Evolutionary conservation across 164 flowering plant genomes (phyloP).

Genomic region (Liquidambar formosana): DNA sequence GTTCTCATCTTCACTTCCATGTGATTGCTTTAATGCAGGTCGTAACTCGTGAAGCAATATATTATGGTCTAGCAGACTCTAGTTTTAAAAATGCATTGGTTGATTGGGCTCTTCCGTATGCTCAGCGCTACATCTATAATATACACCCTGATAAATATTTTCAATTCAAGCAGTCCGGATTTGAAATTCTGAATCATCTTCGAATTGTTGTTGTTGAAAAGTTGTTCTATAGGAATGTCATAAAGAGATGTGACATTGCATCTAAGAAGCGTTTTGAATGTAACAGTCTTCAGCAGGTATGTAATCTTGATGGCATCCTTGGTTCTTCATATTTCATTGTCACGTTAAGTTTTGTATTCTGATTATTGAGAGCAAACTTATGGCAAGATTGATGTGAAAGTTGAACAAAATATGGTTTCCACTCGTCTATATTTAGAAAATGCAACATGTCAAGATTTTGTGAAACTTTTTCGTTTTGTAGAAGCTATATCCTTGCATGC

Average conservation of each 20-base stretch:
- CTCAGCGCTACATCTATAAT: constrained; percentile 73
- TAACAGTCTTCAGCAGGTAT: constrained; percentile 78
- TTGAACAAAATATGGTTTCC: neutral
- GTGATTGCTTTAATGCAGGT: constrained; percentile 45
- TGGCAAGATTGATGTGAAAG: neutral
- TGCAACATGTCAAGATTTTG: neutral
- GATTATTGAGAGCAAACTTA: neutral
- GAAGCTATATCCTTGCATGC: no score
- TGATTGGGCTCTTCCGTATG: constrained; percentile 89
- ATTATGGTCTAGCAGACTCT: constrained; percentile 47
- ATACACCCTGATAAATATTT: constrained; percentile 56
- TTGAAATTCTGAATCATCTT: constrained; percentile 37
- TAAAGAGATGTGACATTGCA: constrained; percentile 42
- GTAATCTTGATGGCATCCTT: constrained; percentile 3
- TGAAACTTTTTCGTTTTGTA: neutral
- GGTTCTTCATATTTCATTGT: constrained; percentile 1
- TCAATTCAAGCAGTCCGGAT: constrained; percentile 53
- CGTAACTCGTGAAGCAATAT: constrained; percentile 77
- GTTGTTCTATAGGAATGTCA: constrained; percentile 59
- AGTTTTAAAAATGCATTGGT: constrained; percentile 55
- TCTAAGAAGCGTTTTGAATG: constrained; percentile 63
- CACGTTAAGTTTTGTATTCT: neutral
- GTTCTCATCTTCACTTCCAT: neutral
- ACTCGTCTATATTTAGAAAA: neutral
- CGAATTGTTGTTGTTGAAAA: constrained; percentile 67